Percentiles rank a stretch among this genome's conserved stretches.
phyloP scores from a whole-genome alignment of 164 flowering plant species.

The Litsea cubeba region DNA sequence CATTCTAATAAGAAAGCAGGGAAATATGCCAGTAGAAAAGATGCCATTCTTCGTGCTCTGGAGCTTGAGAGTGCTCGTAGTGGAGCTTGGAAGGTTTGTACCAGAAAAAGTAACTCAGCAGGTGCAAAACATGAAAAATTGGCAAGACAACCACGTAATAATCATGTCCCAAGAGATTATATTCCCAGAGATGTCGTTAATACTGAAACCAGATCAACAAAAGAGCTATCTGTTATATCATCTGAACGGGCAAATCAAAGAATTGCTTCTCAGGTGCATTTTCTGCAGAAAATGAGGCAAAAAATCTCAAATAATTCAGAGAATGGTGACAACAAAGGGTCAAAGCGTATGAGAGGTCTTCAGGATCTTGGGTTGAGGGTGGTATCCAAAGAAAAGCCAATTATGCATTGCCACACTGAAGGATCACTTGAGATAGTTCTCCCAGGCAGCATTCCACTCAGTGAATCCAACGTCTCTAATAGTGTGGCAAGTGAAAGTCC shows the following conservation, averaged over 20 bases:
- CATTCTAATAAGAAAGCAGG: constrained; percentile 47
- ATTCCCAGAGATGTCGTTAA: constrained; percentile 27
- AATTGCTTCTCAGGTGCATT: constrained; percentile 24
- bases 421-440: constrained; percentile 30
- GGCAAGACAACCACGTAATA: constrained; percentile 23
- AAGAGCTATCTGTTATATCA: constrained; percentile 53
- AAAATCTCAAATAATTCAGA: constrained; percentile 83
- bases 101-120: constrained; percentile 18
- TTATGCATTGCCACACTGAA: constrained; percentile 18
- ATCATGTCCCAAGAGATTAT: constrained; percentile 21
- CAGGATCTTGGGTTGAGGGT: constrained; percentile 59
- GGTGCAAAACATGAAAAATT: constrained; percentile 19
- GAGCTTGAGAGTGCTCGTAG: constrained; percentile 55
- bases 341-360: constrained; percentile 84
- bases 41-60: constrained; percentile 87
- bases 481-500: constrained; percentile 28
- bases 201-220: constrained; percentile 36
- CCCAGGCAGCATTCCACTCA: constrained; percentile 22
- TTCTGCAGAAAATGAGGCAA: constrained; percentile 37
- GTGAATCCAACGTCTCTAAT: constrained; percentile 25
- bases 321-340: constrained; percentile 80
- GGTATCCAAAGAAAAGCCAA: constrained; percentile 22
- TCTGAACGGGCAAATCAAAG: constrained; percentile 50
- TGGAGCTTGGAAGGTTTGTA: constrained; percentile 23
- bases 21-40: constrained; percentile 82